phyloP scores from a whole-genome alignment of 305 asterid species.

The Fraxinus velutina region DNA sequence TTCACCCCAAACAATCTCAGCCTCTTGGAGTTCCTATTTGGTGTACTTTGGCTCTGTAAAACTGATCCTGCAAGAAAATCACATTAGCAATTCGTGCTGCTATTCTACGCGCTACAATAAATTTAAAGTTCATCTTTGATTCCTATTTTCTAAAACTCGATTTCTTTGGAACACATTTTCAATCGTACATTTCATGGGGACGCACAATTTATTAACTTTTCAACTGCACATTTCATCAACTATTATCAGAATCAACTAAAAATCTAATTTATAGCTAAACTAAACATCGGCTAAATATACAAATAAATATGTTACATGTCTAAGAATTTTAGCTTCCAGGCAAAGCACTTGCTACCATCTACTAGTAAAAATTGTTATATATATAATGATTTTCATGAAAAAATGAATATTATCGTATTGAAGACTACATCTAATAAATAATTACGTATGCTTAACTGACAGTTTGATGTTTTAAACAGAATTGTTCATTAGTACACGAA shows the following conservation, averaged over 20 bases:
- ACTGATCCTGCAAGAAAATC: conserved; percentile 26
- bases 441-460: no score
- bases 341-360: neutral
- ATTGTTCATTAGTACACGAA: no score
- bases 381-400: neutral
- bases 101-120: neutral
- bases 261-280: no score
- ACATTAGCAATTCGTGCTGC: neutral
- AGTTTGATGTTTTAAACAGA: no score
- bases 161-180: no score
- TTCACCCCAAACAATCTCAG: conserved; percentile 61
- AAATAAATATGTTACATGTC: neutral
- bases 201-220: neutral
- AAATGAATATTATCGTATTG: no score
- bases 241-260: neutral
- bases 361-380: neutral
- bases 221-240: no score
- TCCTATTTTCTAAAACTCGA: neutral
- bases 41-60: conserved; percentile 19
- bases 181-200: neutral
- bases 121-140: neutral
- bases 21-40: conserved; percentile 40
- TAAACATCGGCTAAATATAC: neutral
- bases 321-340: neutral
- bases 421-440: no score